A percentile compares a stretch with the other conserved stretches of the same genome.
Evolutionary conservation across 2,329 filamentous ascomycete species (phyloP).

Genomic region (Harringtonia aguacate): DNA sequence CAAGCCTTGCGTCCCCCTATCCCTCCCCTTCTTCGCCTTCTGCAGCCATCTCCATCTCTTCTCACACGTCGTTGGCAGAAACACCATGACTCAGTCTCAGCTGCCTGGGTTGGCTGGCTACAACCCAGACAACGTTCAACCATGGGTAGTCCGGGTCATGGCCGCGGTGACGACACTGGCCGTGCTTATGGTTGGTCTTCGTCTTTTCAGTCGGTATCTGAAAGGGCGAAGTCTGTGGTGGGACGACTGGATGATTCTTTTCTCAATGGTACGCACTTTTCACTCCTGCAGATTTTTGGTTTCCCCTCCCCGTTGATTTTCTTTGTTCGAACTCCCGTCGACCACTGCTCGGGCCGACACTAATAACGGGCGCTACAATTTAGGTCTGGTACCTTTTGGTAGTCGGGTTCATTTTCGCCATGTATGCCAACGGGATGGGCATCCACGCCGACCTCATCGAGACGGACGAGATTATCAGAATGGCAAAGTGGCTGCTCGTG

Average conservation of each 20-base stretch:
- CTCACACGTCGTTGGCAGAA: background rate
- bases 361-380: background rate
- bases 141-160: constrained; percentile 30
- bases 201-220: constrained; percentile 28
- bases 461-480: constrained; percentile 25
- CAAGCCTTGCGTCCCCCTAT: no score
- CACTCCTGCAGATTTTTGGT: no score
- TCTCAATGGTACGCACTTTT: constrained; percentile 29
- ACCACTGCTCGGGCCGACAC: background rate
- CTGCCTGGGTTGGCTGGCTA: constrained; percentile 20
- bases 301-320: no score
- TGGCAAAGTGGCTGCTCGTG: constrained; percentile 35
- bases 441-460: constrained; percentile 30
- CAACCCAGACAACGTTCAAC: constrained; percentile 25
- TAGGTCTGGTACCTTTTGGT: constrained; percentile 30
- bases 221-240: constrained; percentile 35
- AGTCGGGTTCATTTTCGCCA: constrained; percentile 35
- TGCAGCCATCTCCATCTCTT: background rate
- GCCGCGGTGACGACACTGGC: constrained; percentile 30
- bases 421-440: constrained; percentile 35
- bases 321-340: background rate
- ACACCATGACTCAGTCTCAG: background rate
- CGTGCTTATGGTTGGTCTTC: constrained; percentile 24
- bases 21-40: no score
- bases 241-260: constrained; percentile 39